phyloP scores from a whole-genome alignment of 768 basidiomycete species.

The Termitomyces sp. region DNA sequence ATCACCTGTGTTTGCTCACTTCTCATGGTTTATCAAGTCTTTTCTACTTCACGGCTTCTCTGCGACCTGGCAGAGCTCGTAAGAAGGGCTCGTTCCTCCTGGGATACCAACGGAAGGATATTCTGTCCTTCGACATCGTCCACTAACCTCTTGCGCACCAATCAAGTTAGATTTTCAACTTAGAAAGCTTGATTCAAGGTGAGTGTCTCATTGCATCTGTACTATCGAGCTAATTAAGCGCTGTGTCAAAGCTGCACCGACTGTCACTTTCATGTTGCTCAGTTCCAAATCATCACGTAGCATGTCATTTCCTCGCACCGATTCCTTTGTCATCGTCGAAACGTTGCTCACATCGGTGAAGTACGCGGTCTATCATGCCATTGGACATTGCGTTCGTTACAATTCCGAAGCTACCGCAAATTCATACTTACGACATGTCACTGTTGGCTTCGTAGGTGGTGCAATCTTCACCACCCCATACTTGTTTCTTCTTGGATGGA shows the following conservation, averaged over 20 bases:
- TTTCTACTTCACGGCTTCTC: not conserved
- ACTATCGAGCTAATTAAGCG: not conserved
- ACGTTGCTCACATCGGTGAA: slow-evolving; percentile 15
- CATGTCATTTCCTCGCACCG: not conserved
- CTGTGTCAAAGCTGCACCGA: not conserved
- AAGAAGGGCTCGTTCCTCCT: not conserved
- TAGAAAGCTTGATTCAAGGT: not conserved
- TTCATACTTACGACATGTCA: not conserved
- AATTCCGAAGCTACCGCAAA: not conserved
- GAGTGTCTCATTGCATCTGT: not conserved
- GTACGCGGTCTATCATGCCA: slow-evolving; percentile 14
- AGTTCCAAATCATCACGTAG: not conserved
- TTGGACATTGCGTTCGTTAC: slow-evolving; percentile 5
- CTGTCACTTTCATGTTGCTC: not conserved
- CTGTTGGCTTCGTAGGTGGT: slow-evolving; percentile 12
- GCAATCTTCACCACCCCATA: slow-evolving; percentile 15
- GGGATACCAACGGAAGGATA: not conserved
- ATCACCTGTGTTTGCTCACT: not conserved
- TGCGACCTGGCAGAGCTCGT: not conserved
- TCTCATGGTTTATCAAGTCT: not conserved
- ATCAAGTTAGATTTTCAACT: not conserved
- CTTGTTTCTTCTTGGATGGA: slow-evolving; percentile 8
- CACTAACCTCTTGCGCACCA: not conserved
- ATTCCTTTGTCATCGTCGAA: slow-evolving; percentile 12
- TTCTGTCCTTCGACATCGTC: not conserved